Base-by-base conservation (phyloP, 169 alveolate species). In the Toxoplasma gondii region DNA sequence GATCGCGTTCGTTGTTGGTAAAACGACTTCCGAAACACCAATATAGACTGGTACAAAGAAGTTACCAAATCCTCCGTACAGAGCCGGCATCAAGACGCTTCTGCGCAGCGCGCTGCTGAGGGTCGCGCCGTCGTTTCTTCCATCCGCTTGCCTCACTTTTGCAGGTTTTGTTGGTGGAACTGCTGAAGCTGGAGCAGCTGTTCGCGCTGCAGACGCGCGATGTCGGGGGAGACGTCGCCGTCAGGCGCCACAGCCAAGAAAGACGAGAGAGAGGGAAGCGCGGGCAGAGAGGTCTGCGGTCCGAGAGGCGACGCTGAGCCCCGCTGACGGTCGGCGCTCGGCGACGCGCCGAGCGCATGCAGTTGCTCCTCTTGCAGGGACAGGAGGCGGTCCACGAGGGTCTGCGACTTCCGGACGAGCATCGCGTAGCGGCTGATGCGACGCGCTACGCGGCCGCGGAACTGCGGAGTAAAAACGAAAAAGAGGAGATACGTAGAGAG, bases 401-500 rank as follows among this genome's bases (percentile, higher is more conserved):
- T 84, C 27, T 83, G 78, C 91, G 74, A 44, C n/a, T 69, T 69
- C 92, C 87, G 86, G 87, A 91, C 53, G 81, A 92, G 92, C 88
- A 82, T 88, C 80, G 92, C 94, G 88, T 92, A 92, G 43, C 94
- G 94, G 67, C 92, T 92, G 88, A 92, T 92, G 5, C 94, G 94
- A n/a, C 94, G 94, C 74, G 94, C 94, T 10, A 92, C 94, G 67
- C 94, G 94, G 78, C 94, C 87, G 49, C 94, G 92, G 80, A 92
- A 92, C 94, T 92, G 94, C 1, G 84, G 9, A 36, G 39, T 10
- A 17, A 24, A 69, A 69, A 24, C 5, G 38, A 29, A 69, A n/a
- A 10, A 58, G 70, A 58, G 24, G 24, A 16, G n/a, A 24, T 24
- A 24, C 16, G 24, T 16, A 16, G 24, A 24, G n/a, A 58, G 70